Percentiles rank a stretch among this genome's conserved stretches.
phyloP scores from a whole-genome alignment of 176 grass and related monocot genomes.

The Rhynchospora breviuscula region DNA sequence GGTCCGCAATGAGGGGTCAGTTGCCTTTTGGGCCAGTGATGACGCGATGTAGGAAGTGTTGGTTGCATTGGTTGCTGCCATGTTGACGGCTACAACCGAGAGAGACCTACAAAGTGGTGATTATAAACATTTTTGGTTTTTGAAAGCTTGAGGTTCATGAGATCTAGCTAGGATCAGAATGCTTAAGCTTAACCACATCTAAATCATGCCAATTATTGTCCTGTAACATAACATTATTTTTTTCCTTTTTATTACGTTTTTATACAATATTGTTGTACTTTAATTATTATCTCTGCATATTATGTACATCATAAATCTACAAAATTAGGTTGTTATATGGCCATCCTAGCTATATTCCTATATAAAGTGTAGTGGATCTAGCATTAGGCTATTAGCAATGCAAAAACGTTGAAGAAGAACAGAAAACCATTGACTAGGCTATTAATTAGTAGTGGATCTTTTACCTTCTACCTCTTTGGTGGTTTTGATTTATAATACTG shows the following conservation, averaged over 20 bases:
- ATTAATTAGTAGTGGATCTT: not conserved
- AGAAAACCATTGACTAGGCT: no score
- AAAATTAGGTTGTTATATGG: no score
- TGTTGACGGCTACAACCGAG: constrained; percentile 50
- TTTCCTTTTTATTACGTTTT: no score
- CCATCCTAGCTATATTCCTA: no score
- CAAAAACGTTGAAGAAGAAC: no score
- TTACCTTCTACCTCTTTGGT: not conserved
- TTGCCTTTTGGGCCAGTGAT: constrained; percentile 21
- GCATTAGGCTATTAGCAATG: no score
- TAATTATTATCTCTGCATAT: no score
- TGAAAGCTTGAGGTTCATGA: not conserved
- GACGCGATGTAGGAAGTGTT: constrained; percentile 39
- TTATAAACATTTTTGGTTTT: not conserved
- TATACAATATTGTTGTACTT: no score
- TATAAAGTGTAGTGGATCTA: no score
- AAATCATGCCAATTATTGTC: no score
- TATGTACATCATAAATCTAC: no score
- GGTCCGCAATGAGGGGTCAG: constrained; percentile 24
- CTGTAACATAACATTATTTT: no score
- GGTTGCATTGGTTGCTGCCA: constrained; percentile 52
- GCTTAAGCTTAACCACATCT: not conserved
- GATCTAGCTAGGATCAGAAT: not conserved
- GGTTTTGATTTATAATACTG: not conserved
- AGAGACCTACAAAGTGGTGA: constrained; percentile 27